phyloP scores from a whole-genome alignment of 192 early-diverging fungal genomes.

The Linnemannia schmuckeri region DNA sequence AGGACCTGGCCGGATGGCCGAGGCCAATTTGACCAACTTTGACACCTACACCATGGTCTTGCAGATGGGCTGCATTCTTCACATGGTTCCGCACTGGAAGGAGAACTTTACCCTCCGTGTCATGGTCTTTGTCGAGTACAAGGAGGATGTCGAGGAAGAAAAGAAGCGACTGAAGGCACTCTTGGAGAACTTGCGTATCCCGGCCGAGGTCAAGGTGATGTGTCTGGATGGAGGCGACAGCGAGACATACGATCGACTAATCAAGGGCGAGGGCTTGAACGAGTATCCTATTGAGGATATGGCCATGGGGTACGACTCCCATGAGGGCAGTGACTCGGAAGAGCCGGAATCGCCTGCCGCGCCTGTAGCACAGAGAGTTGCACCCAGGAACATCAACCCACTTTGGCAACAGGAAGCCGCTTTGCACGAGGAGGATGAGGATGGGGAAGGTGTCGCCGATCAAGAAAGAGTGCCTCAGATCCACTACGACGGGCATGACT shows the following conservation, averaged over 20 bases:
- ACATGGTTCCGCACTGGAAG: slow-evolving; percentile 79
- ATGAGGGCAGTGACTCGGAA: background rate
- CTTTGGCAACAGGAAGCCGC: slow-evolving; percentile 23
- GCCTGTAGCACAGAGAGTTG: slow-evolving; percentile 6
- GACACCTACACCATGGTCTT: slow-evolving; percentile 81
- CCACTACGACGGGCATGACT: slow-evolving; percentile 17
- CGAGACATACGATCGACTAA: slow-evolving; percentile 60
- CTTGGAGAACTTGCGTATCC: slow-evolving; percentile 72
- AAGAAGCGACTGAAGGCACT: slow-evolving; percentile 64
- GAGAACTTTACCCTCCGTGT: slow-evolving; percentile 70
- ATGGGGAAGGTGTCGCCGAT: background rate
- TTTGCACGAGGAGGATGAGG: slow-evolving; percentile 18
- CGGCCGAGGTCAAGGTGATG: slow-evolving; percentile 71
- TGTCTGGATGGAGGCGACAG: slow-evolving; percentile 58
- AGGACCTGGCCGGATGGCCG: slow-evolving; percentile 25
- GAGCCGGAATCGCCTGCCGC: background rate
- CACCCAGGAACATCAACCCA: slow-evolving; percentile 31
- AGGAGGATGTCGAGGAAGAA: slow-evolving; percentile 72
- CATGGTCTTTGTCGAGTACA: slow-evolving; percentile 79
- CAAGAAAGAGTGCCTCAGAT: background rate
- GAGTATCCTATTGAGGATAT: background rate
- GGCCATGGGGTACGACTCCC: slow-evolving; percentile 4
- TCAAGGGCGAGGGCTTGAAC: slow-evolving; percentile 26
- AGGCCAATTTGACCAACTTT: slow-evolving; percentile 66
- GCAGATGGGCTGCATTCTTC: slow-evolving; percentile 80